Percentiles rank a stretch among this genome's conserved stretches.
Evolutionary conservation across 805 yeast species (phyloP).

Genomic region (Candida suzukii): DNA sequence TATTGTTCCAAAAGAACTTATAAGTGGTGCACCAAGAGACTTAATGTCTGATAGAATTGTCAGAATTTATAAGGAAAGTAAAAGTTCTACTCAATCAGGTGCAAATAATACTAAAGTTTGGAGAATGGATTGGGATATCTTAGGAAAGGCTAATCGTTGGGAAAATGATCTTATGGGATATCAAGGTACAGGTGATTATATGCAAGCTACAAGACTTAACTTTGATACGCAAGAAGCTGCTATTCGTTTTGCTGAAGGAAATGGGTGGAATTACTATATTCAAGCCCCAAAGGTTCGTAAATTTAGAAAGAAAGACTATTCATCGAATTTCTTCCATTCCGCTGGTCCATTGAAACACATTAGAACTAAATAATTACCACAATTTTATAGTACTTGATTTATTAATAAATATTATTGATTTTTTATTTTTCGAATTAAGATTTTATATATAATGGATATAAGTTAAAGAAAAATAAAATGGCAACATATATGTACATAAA

Average conservation of each 20-base stretch:
- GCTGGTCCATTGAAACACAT: slow-evolving; percentile 70
- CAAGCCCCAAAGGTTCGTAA: slow-evolving; percentile 75
- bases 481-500: too few species aligned
- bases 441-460: too few species aligned
- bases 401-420: slow-evolving; percentile 2
- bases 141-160: slow-evolving; percentile 76
- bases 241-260: slow-evolving; percentile 68
- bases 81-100: slow-evolving; percentile 80
- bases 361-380: slow-evolving; percentile 70
- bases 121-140: slow-evolving; percentile 81
- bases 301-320: slow-evolving; percentile 69
- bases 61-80: slow-evolving; percentile 69
- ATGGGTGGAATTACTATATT: slow-evolving; percentile 79
- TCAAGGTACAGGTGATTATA: slow-evolving; percentile 71
- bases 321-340: slow-evolving; percentile 63
- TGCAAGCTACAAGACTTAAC: slow-evolving; percentile 72
- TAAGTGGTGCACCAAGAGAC: slow-evolving; percentile 75
- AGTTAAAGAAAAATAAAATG: too few species aligned
- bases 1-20: slow-evolving; percentile 41
- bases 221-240: slow-evolving; percentile 76
- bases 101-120: slow-evolving; percentile 45
- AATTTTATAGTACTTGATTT: slow-evolving; percentile 3
- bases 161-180: slow-evolving; percentile 86
- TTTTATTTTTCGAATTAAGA: too few species aligned
- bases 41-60: slow-evolving; percentile 55